phyloP scores from a whole-genome alignment of 1,139 yeast species.

The Candida pseudoviswanathii region DNA sequence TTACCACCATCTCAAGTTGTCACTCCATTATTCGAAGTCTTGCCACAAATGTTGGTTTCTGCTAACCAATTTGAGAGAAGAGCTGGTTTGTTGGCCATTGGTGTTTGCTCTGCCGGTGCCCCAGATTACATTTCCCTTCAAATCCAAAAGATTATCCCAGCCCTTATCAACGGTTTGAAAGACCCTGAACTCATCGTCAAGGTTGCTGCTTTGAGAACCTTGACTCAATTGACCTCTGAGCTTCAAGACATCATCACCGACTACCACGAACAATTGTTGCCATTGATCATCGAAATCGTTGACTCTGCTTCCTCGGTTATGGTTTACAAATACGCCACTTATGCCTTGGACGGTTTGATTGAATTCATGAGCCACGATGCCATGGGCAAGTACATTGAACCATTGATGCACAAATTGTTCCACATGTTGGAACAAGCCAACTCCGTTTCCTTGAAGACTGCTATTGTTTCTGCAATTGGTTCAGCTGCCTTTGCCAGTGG shows the following conservation, averaged over 20 bases:
- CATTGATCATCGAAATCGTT: conserved; percentile 83
- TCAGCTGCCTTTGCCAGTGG: conserved; percentile 97
- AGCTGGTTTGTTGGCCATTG: conserved; percentile 81
- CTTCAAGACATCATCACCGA: conserved; percentile 83
- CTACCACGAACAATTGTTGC: conserved; percentile 79
- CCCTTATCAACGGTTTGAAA: conserved; percentile 73
- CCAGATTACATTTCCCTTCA: conserved; percentile 88
- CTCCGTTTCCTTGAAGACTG: conserved; percentile 72
- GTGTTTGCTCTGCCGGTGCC: conserved; percentile 88
- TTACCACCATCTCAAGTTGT: conserved; percentile 93
- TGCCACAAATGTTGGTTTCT: conserved; percentile 64
- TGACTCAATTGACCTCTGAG: conserved; percentile 78
- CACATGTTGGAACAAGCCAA: conserved; percentile 73
- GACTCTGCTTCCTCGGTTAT: conserved; percentile 82
- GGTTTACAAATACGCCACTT: conserved; percentile 89
- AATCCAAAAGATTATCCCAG: conserved; percentile 70
- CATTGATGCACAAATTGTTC: conserved; percentile 87
- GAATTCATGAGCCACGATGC: conserved; percentile 92
- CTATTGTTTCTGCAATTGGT: conserved; percentile 94
- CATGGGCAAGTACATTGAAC: conserved; percentile 77
- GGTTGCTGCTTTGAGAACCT: conserved; percentile 83
- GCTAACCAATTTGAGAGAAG: conserved; percentile 77
- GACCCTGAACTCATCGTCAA: conserved; percentile 78
- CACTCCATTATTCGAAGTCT: conserved; percentile 70
- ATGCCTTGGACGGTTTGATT: conserved; percentile 86